These are phyloP conservation scores for Fusarium chlamydosporum DNA, from an alignment of 2,329 filamentous ascomycete genomes.

Conservation along the genomic window DNA sequence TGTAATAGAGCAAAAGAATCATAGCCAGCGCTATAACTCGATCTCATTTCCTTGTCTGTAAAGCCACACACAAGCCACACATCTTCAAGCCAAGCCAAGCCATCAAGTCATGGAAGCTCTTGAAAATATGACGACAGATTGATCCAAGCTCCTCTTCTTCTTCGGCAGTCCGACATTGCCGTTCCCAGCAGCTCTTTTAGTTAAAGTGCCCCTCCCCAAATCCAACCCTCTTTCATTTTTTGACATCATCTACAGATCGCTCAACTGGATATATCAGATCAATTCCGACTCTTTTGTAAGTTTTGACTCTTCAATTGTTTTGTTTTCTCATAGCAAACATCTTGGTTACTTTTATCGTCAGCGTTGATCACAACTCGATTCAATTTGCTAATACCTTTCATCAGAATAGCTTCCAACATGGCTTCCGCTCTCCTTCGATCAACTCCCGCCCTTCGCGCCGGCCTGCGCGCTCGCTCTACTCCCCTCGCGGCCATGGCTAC, in stretches of 20 bases:
- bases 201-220: slow-evolving; percentile 36
- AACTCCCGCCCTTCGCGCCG: slow-evolving; percentile 75
- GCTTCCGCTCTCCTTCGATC: slow-evolving; percentile 81
- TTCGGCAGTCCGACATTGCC: slow-evolving; percentile 51
- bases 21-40: not conserved
- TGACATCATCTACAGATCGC: slow-evolving; percentile 51
- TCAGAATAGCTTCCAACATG: slow-evolving; percentile 66
- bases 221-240: slow-evolving; percentile 27
- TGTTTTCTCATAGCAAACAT: not conserved
- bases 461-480: slow-evolving; percentile 76
- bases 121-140: slow-evolving; percentile 51
- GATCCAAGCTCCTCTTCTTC: slow-evolving; percentile 37
- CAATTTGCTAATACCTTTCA: slow-evolving; percentile 17
- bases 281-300: slow-evolving; percentile 10
- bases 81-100: slow-evolving; percentile 2
- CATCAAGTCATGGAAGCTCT: slow-evolving; percentile 40
- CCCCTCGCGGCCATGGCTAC: slow-evolving; percentile 75
- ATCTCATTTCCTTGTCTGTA: not conserved
- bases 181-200: slow-evolving; percentile 34
- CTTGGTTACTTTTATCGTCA: not conserved
- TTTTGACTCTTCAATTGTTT: not conserved
- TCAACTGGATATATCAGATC: not conserved
- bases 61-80: slow-evolving; percentile 25
- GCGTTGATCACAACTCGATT: not conserved
- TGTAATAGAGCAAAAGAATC: not conserved